phyloP scores from a whole-genome alignment of 192 early-diverging fungal genomes.

The Dispira parvispora region DNA sequence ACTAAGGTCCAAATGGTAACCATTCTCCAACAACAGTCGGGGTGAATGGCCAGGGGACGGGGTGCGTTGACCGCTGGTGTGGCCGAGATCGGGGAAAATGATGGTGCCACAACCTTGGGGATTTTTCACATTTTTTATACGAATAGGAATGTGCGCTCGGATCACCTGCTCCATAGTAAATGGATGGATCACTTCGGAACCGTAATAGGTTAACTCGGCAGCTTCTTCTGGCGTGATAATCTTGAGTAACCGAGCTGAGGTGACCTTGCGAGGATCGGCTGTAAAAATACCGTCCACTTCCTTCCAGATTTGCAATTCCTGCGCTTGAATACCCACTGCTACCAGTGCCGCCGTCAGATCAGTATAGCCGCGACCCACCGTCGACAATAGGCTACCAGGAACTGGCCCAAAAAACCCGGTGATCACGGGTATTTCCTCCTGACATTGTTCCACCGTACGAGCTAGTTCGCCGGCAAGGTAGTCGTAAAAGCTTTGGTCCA shows the following conservation, averaged over 20 bases:
- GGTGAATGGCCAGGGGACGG: slow-evolving; percentile 34
- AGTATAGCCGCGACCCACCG: slow-evolving; percentile 95
- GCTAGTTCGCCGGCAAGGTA: slow-evolving; percentile 61
- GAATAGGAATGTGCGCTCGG: slow-evolving; percentile 87
- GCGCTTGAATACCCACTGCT: slow-evolving; percentile 73
- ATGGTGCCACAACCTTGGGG: slow-evolving; percentile 83
- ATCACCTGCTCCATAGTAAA: slow-evolving; percentile 99
- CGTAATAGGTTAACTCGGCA: slow-evolving; percentile 95
- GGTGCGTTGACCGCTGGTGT: slow-evolving; percentile 29
- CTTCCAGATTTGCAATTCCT: slow-evolving; percentile 97
- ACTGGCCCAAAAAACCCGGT: slow-evolving; percentile 97
- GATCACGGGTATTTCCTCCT: slow-evolving; percentile 70
- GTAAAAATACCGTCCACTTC: slow-evolving; percentile 99
- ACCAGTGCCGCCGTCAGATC: slow-evolving; percentile 91
- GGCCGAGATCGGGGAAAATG: slow-evolving; percentile 67
- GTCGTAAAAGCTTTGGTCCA: slow-evolving; percentile 96
- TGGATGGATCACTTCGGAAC: slow-evolving; percentile 88
- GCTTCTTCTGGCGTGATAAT: slow-evolving; percentile 97
- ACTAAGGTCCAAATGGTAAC: slow-evolving; percentile 53
- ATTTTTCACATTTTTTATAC: slow-evolving; percentile 97
- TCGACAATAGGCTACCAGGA: slow-evolving; percentile 76
- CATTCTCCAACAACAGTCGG: slow-evolving; percentile 47
- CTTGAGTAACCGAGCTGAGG: slow-evolving; percentile 60
- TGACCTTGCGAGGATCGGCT: slow-evolving; percentile 93
- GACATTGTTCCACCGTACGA: slow-evolving; percentile 34